A percentile compares a stretch with the other conserved stretches of the same genome.
Conservation (phyloP, 768 basidiomycete genomes). For the Amanita phalloides region DNA sequence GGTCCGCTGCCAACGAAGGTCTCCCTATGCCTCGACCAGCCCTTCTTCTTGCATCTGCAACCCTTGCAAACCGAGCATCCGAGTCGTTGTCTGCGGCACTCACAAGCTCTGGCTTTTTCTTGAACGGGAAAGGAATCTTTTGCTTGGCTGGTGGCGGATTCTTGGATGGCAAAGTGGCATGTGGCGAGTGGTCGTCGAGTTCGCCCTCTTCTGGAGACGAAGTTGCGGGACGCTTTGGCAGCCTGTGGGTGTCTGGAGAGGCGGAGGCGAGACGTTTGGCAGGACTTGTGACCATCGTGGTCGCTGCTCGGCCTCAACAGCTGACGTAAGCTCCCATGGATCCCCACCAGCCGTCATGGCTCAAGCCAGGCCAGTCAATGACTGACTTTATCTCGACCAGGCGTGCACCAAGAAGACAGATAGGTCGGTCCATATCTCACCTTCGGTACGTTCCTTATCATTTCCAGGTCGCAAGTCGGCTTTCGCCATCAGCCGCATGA, state of each 20-base stretch:
- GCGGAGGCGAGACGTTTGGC: slow-evolving; percentile 50
- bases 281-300: slow-evolving; percentile 6
- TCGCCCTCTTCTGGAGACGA: slow-evolving; percentile 81
- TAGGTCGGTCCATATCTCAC: background rate
- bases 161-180: slow-evolving; percentile 24
- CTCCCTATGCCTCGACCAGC: slow-evolving; percentile 6
- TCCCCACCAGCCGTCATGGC: background rate
- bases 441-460: background rate
- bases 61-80: slow-evolving; percentile 25
- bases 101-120: slow-evolving; percentile 30
- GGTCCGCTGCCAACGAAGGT: slow-evolving; percentile 16
- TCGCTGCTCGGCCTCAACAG: background rate
- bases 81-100: slow-evolving; percentile 18
- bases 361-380: background rate
- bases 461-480: background rate
- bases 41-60: slow-evolving; percentile 22
- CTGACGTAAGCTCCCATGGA: slow-evolving; percentile 5
- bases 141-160: slow-evolving; percentile 19
- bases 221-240: slow-evolving; percentile 43
- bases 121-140: slow-evolving; percentile 72
- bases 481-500: slow-evolving; percentile 1
- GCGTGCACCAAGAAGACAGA: background rate
- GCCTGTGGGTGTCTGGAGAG: slow-evolving; percentile 38
- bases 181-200: slow-evolving; percentile 42
- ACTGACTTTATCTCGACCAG: background rate